Evolutionary conservation across 202 grass and related monocot species (phyloP), one percentile per base, ranked within the genome.

Genomic region (Saccharum hybrid): DNA sequence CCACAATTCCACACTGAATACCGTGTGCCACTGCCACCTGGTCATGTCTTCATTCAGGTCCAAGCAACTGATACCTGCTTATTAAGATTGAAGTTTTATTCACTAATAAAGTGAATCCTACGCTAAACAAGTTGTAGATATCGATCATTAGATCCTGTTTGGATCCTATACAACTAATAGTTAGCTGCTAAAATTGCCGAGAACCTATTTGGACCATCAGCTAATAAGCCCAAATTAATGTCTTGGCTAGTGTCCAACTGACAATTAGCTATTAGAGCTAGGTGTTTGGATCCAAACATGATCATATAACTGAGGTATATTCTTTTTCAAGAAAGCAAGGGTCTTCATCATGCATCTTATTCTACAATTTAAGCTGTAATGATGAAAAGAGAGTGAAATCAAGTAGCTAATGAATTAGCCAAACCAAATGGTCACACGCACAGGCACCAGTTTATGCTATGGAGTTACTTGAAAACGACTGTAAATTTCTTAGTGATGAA

Each of bases 31-130:
- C 34, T 39, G 73, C 60, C 4, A 62, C 34, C 74, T 81, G 88
- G 85, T 87, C 90, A 15, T 60, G 81, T 69, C 87, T 98, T 30
- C 96, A 93, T 84, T 92, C 89, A 64, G 96, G 91, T 2, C 92
- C 92, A 0, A 40, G 66, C 52, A 98, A 63, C 63, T 92, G 93
- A 72, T 81, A 84, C 89, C 96, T 94, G 88, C 68, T 71, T 81
- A 67, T 71, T 81, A 67, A 71, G 80, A 66, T 67, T 59, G 71
- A 82, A 59, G 40, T 72, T 69, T 71, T 5, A 60, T 39, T 74
- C 41, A 28, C 30, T 18, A 61, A 19, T 81, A 9, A 36, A 66
- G 75, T 66, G 43, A 82, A 66, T 48, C 15, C 57, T 71, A 40
- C 36, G 66, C 36, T 68, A 21, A 39, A n/a, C 0, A n/a, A 56